Base-by-base conservation (phyloP, 1,284 basidiomycete species). In the Clitocybe nebularis region DNA sequence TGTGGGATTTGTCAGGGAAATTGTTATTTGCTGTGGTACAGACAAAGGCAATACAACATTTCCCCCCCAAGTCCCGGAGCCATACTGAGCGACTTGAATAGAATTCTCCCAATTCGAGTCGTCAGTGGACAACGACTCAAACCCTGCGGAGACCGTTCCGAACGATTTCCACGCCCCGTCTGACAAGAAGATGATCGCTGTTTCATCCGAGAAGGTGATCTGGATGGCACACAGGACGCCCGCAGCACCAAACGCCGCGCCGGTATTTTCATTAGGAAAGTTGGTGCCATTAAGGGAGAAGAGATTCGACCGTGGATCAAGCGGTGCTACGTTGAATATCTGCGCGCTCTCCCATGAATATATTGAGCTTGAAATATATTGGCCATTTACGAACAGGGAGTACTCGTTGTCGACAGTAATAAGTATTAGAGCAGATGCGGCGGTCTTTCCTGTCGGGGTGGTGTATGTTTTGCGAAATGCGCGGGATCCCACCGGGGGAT, bases 341-440 rank as follows among this genome's bases (percentile, higher is more conserved):
- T 57, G 56, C 8, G 54, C 59, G 1, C 47, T 41, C 40, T 50
- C 53, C 56, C 57, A 57, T n/a, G n/a, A n/a, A n/a, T n/a, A n/a
- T n/a, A n/a, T n/a, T n/a, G n/a, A n/a, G n/a, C n/a, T n/a, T n/a
- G n/a, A n/a, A n/a, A n/a, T n/a, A n/a, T n/a, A n/a, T n/a, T n/a
- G n/a, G 13, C 58, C 58, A 34, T 61, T 58, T 42, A 61, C 36
- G 37, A 57, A 61, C 4, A 61, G 43, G 0, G 57, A 55, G 42
- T 51, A 56, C 11, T 36, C 47, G 34, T 60, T 49, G 36, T 61
- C 58, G 7, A 48, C 45, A 20, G 45, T 48, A 13, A 59, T 56
- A 39, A 55, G 41, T 19, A 59, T 52, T 4, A 44, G 51, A 5
- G 51, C 54, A 11, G 47, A 55, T 6, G 44, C 47, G 5, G 47